These are phyloP conservation scores for Cutaneotrichosporon dermatis DNA, from an alignment of 1,284 basidiomycete genomes.

Conservation along the genomic window DNA sequence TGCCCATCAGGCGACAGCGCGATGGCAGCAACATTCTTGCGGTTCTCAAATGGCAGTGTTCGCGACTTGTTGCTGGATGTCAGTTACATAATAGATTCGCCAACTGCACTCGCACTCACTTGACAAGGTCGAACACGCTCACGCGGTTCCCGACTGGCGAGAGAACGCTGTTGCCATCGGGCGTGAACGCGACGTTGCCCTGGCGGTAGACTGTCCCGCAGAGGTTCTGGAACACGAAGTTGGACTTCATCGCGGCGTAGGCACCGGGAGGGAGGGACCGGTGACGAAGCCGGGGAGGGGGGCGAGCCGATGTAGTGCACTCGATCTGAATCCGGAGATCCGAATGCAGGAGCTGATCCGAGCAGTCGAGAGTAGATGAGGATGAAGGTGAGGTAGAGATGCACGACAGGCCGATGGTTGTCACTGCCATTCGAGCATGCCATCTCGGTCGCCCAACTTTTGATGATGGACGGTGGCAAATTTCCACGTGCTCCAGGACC, in stretches of 20 bases:
- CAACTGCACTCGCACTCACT: constrained; percentile 56
- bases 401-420: too few species aligned
- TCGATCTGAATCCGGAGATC: too few species aligned
- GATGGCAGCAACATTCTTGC: constrained; percentile 86
- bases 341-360: too few species aligned
- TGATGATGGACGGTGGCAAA: too few species aligned
- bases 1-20: constrained; percentile 87
- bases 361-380: too few species aligned
- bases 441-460: too few species aligned
- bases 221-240: constrained; percentile 60
- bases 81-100: neutral
- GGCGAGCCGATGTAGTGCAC: too few species aligned
- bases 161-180: constrained; percentile 86
- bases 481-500: too few species aligned
- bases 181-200: constrained; percentile 88
- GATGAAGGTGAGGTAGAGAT: too few species aligned
- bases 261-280: too few species aligned
- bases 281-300: too few species aligned
- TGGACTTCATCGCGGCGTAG: constrained; percentile 41
- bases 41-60: constrained; percentile 88
- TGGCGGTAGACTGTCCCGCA: constrained; percentile 95
- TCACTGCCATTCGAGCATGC: too few species aligned
- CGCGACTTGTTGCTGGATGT: constrained; percentile 80
- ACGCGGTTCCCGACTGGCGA: constrained; percentile 96
- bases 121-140: constrained; percentile 92